Evolutionary conservation across 805 yeast species (phyloP), one percentile per base, ranked within the genome.

Genomic region (Wickerhamiella bombiphila): DNA sequence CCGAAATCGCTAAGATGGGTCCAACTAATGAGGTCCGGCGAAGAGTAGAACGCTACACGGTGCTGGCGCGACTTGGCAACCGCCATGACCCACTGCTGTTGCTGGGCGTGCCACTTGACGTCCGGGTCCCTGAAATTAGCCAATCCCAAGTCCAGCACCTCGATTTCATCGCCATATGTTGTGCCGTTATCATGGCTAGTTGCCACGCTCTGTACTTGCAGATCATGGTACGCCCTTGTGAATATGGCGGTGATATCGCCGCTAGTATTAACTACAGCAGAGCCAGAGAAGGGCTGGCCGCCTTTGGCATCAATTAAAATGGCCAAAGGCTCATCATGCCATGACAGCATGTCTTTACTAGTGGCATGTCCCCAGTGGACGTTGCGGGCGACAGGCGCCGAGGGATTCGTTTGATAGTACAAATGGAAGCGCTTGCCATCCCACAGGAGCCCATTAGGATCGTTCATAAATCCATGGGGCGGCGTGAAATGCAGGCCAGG

Each of bases 341-440:
- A 63, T 31, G 42, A 42, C 5, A 50, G 37, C 40, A 60, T 46
- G 43, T 62, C 63, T 3, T 51, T 41, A 11, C 64, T 58, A 9
- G 57, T 53, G 11, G 65, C 59, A 41, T 63, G 68, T 7, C 68
- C 68, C 68, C 68, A 63, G 41, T 50, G 56, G 17, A 61, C 64
- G 22, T 44, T 41, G 1, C 56, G 64, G 54, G 63, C 57, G 3
- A 49, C 45, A 4, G 55, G 50, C 11, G 38, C 56, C 32, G 55
- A 46, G 2, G 66, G 66, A 40, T 60, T 57, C 49, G 52, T 55
- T 44, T 63, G 68, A 46, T 47, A 63, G 51, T 60, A 63, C 36
- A 55, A 28, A 42, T 63, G 68, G 53, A 55, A 63, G 5, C 9
- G 25, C 14, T 21, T 22, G 16, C 51, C 17, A 42, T 59, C 61